These are phyloP conservation scores for Rostrohypoxylon terebratum DNA, from an alignment of 495 filamentous ascomycete genomes.

Conservation along the genomic window DNA sequence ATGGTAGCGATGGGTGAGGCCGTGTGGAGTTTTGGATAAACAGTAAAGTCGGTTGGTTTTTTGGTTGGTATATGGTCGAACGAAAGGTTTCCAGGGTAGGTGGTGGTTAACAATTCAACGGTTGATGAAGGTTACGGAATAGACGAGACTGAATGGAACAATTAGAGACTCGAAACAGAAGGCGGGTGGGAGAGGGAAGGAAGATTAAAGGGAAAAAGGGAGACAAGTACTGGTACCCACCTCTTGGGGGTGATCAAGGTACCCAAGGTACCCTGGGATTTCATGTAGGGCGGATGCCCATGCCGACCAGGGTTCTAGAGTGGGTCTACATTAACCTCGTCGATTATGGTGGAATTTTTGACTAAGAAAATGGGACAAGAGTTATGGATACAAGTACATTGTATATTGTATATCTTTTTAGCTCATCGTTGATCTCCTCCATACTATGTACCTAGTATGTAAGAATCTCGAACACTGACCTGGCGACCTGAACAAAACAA, in stretches of 20 bases:
- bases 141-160: constrained; percentile 24
- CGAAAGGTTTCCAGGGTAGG: constrained; percentile 20
- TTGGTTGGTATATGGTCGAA: constrained; percentile 14
- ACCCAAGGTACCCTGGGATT: constrained; percentile 36
- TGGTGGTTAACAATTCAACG: constrained; percentile 16
- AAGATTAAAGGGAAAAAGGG: constrained; percentile 49
- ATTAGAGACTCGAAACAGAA: constrained; percentile 42
- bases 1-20: constrained; percentile 4
- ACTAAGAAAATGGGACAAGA: constrained; percentile 39
- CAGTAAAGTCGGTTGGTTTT: constrained; percentile 1
- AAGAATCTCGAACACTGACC: background rate
- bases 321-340: constrained; percentile 40
- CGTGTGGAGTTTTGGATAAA: constrained; percentile 11
- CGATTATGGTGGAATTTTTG: constrained; percentile 38
- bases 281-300: constrained; percentile 30
- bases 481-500: background rate
- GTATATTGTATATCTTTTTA: constrained; percentile 7
- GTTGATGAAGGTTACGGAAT: constrained; percentile 15
- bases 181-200: constrained; percentile 39
- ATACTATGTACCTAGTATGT: too few species aligned
- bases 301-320: constrained; percentile 25
- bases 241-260: constrained; percentile 41
- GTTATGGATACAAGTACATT: constrained; percentile 1
- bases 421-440: background rate
- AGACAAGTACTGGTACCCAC: constrained; percentile 47